Conservation (phyloP, 257 asterid genomes). For the Solanum sitiens region DNA sequence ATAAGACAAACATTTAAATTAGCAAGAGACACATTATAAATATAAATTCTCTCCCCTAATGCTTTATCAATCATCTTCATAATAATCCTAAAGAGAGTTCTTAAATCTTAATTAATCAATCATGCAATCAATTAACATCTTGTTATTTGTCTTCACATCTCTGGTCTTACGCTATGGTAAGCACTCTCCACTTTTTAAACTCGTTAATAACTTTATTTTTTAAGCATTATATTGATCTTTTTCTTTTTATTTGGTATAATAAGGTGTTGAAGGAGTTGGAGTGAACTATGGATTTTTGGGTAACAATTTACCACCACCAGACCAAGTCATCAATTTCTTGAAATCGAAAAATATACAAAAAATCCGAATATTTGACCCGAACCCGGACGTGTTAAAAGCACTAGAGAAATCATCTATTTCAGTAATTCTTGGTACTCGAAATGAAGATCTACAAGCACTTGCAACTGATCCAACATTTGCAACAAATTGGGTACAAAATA, state of each 20-base stretch:
- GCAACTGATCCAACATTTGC: slow-evolving; percentile 16
- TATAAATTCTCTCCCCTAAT: neutral
- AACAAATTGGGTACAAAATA: slow-evolving; percentile 14
- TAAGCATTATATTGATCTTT: neutral
- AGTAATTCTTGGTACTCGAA: slow-evolving; percentile 18
- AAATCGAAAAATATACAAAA: slow-evolving; percentile 6
- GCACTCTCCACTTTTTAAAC: neutral
- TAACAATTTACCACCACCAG: slow-evolving; percentile 22
- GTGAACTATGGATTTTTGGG: slow-evolving; percentile 32
- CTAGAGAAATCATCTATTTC: slow-evolving; percentile 14
- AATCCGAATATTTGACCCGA: slow-evolving; percentile 20
- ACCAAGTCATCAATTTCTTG: slow-evolving; percentile 2
- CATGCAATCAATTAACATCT: neutral
- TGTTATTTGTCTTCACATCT: neutral
- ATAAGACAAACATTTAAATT: neutral
- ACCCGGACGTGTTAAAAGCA: slow-evolving; percentile 10
- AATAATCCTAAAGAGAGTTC: neutral
- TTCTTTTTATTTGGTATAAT: neutral
- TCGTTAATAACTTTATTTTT: neutral
- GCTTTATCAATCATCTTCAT: neutral
- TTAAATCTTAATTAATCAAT: no score
- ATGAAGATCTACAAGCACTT: slow-evolving; percentile 17
- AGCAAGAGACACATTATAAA: neutral
- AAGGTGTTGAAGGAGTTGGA: slow-evolving; percentile 27
- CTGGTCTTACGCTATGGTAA: neutral